phyloP scores from a whole-genome alignment of 495 filamentous ascomycete genomes.

The Parathielavia appendiculata region DNA sequence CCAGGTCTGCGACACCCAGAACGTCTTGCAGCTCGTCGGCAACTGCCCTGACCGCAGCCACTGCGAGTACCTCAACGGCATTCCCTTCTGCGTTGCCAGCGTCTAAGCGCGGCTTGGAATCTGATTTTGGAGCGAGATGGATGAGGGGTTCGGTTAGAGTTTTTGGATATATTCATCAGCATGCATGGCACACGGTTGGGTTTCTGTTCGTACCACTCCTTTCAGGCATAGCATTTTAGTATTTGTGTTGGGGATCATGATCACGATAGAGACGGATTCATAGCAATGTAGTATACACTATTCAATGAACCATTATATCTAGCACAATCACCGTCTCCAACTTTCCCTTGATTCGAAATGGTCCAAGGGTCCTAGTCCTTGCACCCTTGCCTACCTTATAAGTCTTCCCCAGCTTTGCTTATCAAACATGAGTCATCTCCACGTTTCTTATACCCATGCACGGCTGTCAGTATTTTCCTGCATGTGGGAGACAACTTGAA shows the following conservation, averaged over 20 bases:
- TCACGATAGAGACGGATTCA: not conserved
- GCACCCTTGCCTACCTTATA: too few species aligned
- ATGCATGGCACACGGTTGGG: not conserved
- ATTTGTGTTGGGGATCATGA: not conserved
- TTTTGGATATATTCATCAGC: not conserved
- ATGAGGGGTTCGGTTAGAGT: not conserved
- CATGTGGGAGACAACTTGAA: too few species aligned
- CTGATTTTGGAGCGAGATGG: not conserved
- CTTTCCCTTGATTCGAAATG: too few species aligned
- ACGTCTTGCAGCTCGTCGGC: slow-evolving; percentile 18
- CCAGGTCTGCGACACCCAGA: slow-evolving; percentile 24
- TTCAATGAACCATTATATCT: not conserved
- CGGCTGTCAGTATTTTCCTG: too few species aligned
- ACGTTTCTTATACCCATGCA: too few species aligned
- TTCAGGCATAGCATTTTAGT: not conserved
- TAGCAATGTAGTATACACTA: not conserved
- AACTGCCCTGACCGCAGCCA: slow-evolving; percentile 16
- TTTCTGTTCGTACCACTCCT: slow-evolving; percentile 6
- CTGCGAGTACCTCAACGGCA: slow-evolving; percentile 22
- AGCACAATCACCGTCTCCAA: too few species aligned
- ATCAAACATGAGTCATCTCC: too few species aligned
- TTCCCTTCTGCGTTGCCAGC: slow-evolving; percentile 22
- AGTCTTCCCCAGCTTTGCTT: too few species aligned
- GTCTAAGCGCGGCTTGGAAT: not conserved
- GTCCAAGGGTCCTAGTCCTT: too few species aligned